phyloP scores from a whole-genome alignment of 2,329 filamentous ascomycete genomes.

The Paraconiothyrium brasiliense region DNA sequence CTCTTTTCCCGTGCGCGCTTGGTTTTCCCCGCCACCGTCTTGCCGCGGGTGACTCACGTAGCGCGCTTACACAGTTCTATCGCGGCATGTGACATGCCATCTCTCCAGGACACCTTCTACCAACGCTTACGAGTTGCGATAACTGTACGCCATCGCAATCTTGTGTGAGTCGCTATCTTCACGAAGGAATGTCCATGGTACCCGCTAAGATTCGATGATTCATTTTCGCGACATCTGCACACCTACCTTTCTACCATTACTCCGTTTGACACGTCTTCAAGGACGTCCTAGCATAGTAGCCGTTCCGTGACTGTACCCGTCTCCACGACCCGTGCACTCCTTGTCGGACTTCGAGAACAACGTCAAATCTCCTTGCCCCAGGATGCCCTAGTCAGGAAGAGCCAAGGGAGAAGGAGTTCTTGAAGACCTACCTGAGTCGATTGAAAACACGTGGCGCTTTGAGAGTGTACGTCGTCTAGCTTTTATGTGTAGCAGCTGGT shows the following conservation, averaged over 20 bases:
- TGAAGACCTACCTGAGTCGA: background rate
- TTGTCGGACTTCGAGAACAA: background rate
- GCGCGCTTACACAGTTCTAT: slow-evolving; percentile 4
- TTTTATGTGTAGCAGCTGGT: background rate
- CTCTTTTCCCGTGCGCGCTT: slow-evolving; percentile 6
- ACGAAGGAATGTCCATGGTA: background rate
- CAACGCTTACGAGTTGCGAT: too few relatives aligned
- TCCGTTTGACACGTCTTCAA: background rate
- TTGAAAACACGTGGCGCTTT: background rate
- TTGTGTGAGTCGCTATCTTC: background rate
- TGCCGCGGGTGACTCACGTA: slow-evolving; percentile 1
- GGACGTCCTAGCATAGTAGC: background rate
- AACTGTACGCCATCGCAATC: background rate
- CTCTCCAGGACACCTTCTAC: too few relatives aligned
- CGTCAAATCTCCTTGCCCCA: slow-evolving; percentile 1
- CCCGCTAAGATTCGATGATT: background rate
- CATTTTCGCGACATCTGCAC: too few relatives aligned
- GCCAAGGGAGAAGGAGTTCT: background rate
- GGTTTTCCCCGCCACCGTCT: background rate
- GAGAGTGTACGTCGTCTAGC: background rate
- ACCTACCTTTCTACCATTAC: background rate
- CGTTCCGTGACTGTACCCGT: background rate
- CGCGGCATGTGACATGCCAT: too few relatives aligned
- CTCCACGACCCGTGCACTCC: background rate
- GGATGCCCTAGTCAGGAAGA: background rate